Conservation (phyloP, 2,329 filamentous ascomycete genomes). For the Diaporthe amygdali region DNA sequence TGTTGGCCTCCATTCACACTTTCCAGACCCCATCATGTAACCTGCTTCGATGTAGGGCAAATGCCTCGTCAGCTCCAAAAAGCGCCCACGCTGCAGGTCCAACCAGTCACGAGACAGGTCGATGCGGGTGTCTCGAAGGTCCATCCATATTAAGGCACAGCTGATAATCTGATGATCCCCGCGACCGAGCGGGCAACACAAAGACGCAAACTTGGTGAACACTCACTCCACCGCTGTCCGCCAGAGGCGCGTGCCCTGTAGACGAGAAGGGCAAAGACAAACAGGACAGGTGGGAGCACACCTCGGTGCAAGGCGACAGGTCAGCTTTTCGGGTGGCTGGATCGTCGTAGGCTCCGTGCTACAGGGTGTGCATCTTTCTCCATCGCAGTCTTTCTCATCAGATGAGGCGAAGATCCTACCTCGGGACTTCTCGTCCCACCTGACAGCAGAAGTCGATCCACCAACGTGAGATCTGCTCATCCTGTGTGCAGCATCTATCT, state of each 20-base stretch:
- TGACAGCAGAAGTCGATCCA: neutral
- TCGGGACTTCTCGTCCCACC: slow-evolving; percentile 4
- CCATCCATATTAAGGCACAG: slow-evolving; percentile 1
- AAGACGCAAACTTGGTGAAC: slow-evolving; percentile 4
- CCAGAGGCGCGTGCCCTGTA: neutral
- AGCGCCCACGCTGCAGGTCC: neutral
- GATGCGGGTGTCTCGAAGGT: neutral
- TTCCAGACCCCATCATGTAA: neutral
- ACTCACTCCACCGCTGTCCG: neutral
- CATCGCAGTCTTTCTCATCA: slow-evolving; percentile 1
- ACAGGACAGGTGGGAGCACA: neutral
- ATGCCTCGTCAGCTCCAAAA: neutral
- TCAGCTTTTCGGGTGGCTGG: slow-evolving; percentile 11
- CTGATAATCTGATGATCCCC: neutral
- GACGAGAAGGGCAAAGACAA: neutral
- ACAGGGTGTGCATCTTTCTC: neutral
- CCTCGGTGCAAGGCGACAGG: slow-evolving; percentile 7
- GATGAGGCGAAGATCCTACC: slow-evolving; percentile 1
- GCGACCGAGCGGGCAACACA: slow-evolving; percentile 1
- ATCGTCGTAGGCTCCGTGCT: slow-evolving; percentile 1
- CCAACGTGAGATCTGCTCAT: slow-evolving; percentile 12
- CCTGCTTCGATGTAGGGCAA: neutral
- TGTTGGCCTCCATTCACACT: neutral
- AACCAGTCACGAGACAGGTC: slow-evolving; percentile 10
- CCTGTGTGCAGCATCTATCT: slow-evolving; percentile 4